phyloP scores from a whole-genome alignment of 805 yeast genomes.

The Kazachstania bromeliacearum region DNA sequence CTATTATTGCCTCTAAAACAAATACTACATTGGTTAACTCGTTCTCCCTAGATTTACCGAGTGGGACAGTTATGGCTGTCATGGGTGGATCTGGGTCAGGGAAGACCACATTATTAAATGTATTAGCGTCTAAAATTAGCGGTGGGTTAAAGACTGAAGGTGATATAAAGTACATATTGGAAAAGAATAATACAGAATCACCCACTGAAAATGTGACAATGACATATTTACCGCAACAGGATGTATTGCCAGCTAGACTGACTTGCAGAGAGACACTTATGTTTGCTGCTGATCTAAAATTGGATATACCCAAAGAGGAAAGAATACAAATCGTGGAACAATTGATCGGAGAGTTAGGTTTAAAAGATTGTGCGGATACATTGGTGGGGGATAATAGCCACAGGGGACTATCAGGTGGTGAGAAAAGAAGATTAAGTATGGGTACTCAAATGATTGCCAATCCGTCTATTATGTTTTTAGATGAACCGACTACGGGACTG shows the following conservation, averaged over 20 bases:
- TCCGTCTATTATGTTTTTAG: conserved; percentile 69
- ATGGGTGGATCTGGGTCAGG: conserved; percentile 88
- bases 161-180: conserved; percentile 27
- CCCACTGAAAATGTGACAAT: conserved; percentile 11
- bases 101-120: conserved; percentile 69
- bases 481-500: conserved; percentile 84
- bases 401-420: conserved; percentile 75
- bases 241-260: conserved; percentile 58
- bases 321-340: conserved; percentile 46
- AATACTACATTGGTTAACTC: conserved; percentile 36
- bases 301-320: conserved; percentile 39
- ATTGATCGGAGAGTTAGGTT: conserved; percentile 53
- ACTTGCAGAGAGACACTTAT: conserved; percentile 62
- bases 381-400: conserved; percentile 46
- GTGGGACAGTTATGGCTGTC: conserved; percentile 63
- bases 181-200: conserved; percentile 1
- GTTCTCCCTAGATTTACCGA: conserved; percentile 49
- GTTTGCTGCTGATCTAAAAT: conserved; percentile 62
- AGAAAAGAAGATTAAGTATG: conserved; percentile 64
- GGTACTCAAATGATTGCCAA: conserved; percentile 70
- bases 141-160: conserved; percentile 37
- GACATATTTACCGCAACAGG: conserved; percentile 69
- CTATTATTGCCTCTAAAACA: conserved; percentile 20
- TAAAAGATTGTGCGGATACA: conserved; percentile 54
- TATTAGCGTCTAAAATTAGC: conserved; percentile 43